Evolutionary conservation across 2,329 filamentous ascomycete species (phyloP), one percentile per base, ranked within the genome.

Genomic region (Pseudogymnoascus destructans): DNA sequence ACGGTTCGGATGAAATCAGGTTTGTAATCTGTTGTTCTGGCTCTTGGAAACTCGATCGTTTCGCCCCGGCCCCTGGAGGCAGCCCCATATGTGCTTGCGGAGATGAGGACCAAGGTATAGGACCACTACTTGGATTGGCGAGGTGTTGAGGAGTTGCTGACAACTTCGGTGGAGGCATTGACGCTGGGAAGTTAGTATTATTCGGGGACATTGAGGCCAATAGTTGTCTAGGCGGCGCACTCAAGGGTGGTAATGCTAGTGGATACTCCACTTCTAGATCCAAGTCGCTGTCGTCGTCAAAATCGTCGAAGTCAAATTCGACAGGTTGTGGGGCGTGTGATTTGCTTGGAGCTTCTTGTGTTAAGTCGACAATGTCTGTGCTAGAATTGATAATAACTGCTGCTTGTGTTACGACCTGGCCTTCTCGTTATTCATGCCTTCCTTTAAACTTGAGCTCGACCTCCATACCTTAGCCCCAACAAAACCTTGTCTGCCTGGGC

Each of bases 261-360:
- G 84, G 81, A 60, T 81, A 77, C 60, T 87, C 78, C 57, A 83
- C 79, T 62, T 90, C 79, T 17, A 87, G 71, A 61, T 88, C 87
- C 21, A 95, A 75, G 58, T 89, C 80, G 17, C 85, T 79, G 64
- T 95, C 90, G 67, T 92, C 87, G 65, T 89, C 89, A 64, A 95
- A 93, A 67, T 95, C 91, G 64, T 92, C 84, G 62, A 90, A 87
- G 60, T 83, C 80, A 62, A 90, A 87, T 61, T 79, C 80, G 8
- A 86, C 33, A 1, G 57, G 57, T 27, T 36, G 36, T 19, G 55
- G 33, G 8, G 35, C 15, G 15, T 40, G 33, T 0, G 56, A 49
- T 27, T 57, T 57, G 17, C 35, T 27, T 27, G 56, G 56, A 23
- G 56, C 35, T 57, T 49, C 56, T 21, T 54, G n/a, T 0, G 33